phyloP scores from a whole-genome alignment of 192 early-diverging fungal species.

The Gorgonomyces haynaldii region DNA sequence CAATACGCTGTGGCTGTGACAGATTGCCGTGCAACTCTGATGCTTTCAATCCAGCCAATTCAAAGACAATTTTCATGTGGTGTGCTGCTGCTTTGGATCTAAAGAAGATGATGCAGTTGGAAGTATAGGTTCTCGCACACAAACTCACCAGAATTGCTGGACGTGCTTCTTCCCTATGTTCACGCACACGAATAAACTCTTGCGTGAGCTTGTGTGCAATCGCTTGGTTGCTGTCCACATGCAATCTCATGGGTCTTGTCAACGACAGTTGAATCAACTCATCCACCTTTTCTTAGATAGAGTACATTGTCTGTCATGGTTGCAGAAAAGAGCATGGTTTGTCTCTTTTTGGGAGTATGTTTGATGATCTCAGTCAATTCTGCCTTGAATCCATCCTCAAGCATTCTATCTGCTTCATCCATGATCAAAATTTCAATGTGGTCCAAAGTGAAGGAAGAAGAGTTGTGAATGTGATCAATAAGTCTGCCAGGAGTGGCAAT shows the following conservation, averaged over 20 bases:
- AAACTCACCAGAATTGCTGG: slow-evolving; percentile 77
- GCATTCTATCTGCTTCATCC: slow-evolving; percentile 98
- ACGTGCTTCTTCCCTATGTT: slow-evolving; percentile 71
- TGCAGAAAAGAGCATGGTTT: slow-evolving; percentile 98
- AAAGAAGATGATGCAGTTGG: slow-evolving; percentile 85
- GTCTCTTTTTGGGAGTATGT: slow-evolving; percentile 71
- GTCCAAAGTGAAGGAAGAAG: slow-evolving; percentile 74
- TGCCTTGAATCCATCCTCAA: slow-evolving; percentile 94
- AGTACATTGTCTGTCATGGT: slow-evolving; percentile 94
- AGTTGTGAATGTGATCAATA: slow-evolving; percentile 95
- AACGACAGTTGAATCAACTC: slow-evolving; percentile 89
- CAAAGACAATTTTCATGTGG: slow-evolving; percentile 97
- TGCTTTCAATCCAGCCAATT: slow-evolving; percentile 71
- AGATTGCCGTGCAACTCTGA: slow-evolving; percentile 94
- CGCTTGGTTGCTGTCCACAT: slow-evolving; percentile 73
- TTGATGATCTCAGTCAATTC: slow-evolving; percentile 94
- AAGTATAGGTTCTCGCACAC: slow-evolving; percentile 68
- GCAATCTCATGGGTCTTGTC: slow-evolving; percentile 74
- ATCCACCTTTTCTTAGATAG: slow-evolving; percentile 39
- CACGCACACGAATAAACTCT: slow-evolving; percentile 91
- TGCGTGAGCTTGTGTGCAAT: slow-evolving; percentile 70
- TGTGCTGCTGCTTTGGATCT: slow-evolving; percentile 87
- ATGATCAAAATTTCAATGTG: slow-evolving; percentile 91
- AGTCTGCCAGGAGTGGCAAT: slow-evolving; percentile 97
- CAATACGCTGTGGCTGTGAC: slow-evolving; percentile 80